Evolutionary conservation across 1,139 yeast genomes (phyloP), one percentile per base, ranked within the genome.

Genomic region (Blastobotrys illinoisensis): DNA sequence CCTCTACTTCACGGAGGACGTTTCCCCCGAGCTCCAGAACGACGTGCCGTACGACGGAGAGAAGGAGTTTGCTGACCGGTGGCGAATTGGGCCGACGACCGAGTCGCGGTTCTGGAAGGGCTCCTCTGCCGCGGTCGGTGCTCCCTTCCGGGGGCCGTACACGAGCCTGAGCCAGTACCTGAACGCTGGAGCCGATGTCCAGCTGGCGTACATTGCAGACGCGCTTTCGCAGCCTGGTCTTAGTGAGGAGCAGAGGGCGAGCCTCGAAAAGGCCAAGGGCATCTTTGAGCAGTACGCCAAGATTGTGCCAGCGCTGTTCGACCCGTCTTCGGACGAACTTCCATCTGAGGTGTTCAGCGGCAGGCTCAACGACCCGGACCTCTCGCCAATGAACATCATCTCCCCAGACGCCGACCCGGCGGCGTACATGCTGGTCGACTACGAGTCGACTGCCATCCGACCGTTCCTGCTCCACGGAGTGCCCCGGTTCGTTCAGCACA

Each of bases 1-100:
- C 5, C 72, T 93, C 49, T 93, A 87, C 71, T 91, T 89, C 61
- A 71, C 76, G 62, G 80, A 82, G 49, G 93, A 88, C 64, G 85
- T 82, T 21, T 72, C 70, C 43, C 58, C 73, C 1, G 71, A 75
- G 48, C 77, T 75, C 58, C 68, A 69, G 36, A 62, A 60, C 46
- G 79, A 73, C 32, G 60, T 72, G 43, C 88, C 95, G 3, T 86
- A 86, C 62, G 82, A 80, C 5, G 73, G 77, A 32, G 75, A 83
- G 53, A 74, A 76, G 24, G 71, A 69, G 28, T 73, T 87, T 54
- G 74, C 75, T 51, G 79, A 80, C 60, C 81, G 96, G 74, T 91
- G 95, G 95, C 80, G 86, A 68, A 83, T 93, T 62, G 98, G 99
- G 1, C 95, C 96, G n/a, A 81, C 89, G 46, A 83, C 83, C 44